Evolutionary conservation across 805 yeast genomes (phyloP).

Genomic region (Metschnikowia kofuensis): DNA sequence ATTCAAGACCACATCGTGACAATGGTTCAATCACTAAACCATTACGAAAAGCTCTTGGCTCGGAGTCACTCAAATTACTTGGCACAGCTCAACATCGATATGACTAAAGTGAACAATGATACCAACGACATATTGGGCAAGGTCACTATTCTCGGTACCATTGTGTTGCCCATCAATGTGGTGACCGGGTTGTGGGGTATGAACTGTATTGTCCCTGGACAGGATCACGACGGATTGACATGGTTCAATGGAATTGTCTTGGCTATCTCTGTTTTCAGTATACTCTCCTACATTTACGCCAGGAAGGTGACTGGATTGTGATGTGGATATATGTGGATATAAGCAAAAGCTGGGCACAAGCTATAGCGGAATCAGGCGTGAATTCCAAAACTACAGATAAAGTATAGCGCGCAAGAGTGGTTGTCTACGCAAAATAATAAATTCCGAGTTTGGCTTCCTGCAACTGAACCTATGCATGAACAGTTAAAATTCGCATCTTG

Average conservation of each 20-base stretch:
- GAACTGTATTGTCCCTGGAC: constrained; percentile 97
- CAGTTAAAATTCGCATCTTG: no score
- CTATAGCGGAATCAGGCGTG: no score
- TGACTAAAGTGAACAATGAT: constrained; percentile 95
- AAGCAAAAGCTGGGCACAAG: no score
- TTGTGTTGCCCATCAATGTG: constrained; percentile 91
- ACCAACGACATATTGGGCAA: constrained; percentile 95
- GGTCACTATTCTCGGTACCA: constrained; percentile 90
- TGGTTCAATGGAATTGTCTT: constrained; percentile 42
- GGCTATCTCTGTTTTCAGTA: constrained; percentile 32
- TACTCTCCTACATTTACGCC: constrained; percentile 40
- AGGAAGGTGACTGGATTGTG: constrained; percentile 34
- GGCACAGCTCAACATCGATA: constrained; percentile 95
- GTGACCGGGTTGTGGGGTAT: constrained; percentile 98
- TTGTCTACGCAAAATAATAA: no score
- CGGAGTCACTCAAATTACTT: constrained; percentile 94
- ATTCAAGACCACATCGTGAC: constrained; percentile 97
- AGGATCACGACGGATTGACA: constrained; percentile 40
- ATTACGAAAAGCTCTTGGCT: constrained; percentile 89
- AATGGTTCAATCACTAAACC: constrained; percentile 93
- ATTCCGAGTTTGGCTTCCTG: neutral
- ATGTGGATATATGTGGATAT: neutral
- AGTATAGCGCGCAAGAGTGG: no score
- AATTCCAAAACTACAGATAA: no score
- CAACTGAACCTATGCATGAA: neutral